Conservation (phyloP, 495 filamentous ascomycete species). For the Annulohypoxylon nitens region DNA sequence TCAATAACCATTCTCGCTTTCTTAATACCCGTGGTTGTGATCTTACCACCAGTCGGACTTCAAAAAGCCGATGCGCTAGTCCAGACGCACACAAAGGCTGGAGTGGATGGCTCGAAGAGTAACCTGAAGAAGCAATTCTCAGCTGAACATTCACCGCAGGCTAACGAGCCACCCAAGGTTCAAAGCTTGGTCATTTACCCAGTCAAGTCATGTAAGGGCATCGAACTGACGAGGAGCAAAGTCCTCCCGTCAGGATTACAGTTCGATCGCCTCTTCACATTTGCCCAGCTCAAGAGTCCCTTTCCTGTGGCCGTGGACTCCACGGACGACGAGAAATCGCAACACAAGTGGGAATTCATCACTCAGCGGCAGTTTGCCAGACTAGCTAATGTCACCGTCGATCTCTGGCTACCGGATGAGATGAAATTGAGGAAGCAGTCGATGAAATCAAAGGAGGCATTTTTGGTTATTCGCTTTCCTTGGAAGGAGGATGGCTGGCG, state of each 20-base stretch:
- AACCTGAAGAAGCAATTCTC: constrained; percentile 57
- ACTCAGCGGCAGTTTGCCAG: constrained; percentile 81
- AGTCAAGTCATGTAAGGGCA: constrained; percentile 85
- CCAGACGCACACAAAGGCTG: constrained; percentile 59
- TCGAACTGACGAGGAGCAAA: constrained; percentile 76
- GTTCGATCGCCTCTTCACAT: constrained; percentile 87
- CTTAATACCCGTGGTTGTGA: constrained; percentile 60
- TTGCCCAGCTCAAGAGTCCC: constrained; percentile 75
- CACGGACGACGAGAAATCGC: constrained; percentile 57
- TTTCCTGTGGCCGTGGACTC: constrained; percentile 58
- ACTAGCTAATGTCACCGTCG: constrained; percentile 78
- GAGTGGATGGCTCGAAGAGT: constrained; percentile 55
- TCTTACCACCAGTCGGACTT: constrained; percentile 60
- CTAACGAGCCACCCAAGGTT: constrained; percentile 57
- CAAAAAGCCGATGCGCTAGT: constrained; percentile 62
- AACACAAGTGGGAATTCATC: constrained; percentile 79
- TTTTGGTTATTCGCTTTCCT: constrained; percentile 72
- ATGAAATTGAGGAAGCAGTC: constrained; percentile 59
- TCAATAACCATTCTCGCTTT: constrained; percentile 61
- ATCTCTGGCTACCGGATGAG: constrained; percentile 84
- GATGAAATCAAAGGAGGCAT: constrained; percentile 64
- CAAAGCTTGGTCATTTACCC: constrained; percentile 90
- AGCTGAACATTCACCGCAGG: constrained; percentile 54
- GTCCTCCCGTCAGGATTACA: constrained; percentile 79
- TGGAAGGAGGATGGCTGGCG: constrained; percentile 62